A percentile compares a stretch with the other conserved stretches of the same genome.
phyloP scores from a whole-genome alignment of 352 stramenopile species.

The Phytopythium vexans region DNA sequence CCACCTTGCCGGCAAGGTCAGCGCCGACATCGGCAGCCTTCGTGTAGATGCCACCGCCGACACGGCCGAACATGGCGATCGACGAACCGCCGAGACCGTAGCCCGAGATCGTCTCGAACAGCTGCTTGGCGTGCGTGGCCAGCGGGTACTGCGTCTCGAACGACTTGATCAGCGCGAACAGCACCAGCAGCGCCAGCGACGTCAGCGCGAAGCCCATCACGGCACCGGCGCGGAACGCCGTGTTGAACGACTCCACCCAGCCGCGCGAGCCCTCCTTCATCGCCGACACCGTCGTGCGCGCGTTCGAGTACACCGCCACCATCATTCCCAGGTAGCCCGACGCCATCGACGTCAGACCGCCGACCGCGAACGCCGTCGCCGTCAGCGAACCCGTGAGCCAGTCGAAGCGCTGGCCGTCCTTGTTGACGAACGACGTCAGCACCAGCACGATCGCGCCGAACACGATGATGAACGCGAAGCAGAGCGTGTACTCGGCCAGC shows the following conservation, averaged over 20 bases:
- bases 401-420: conserved; percentile 77
- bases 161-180: conserved; percentile 95
- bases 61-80: conserved; percentile 99
- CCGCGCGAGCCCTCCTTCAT: conserved; percentile 92
- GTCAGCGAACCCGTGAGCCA: conserved; percentile 93
- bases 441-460: conserved; percentile 88
- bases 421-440: conserved; percentile 90
- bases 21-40: conserved; percentile 99
- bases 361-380: conserved; percentile 96
- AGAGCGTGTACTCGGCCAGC: conserved; percentile 97
- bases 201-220: conserved; percentile 99
- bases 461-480: conserved; percentile 94
- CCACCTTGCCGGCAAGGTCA: conserved; percentile 99
- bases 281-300: conserved; percentile 96
- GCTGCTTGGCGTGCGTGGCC: conserved; percentile 75
- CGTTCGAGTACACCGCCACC: conserved; percentile 98
- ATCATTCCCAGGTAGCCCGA: conserved; percentile 99
- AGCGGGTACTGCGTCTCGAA: conserved; percentile 93
- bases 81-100: conserved; percentile 98
- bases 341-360: conserved; percentile 96
- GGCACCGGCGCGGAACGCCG: conserved; percentile 95
- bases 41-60: conserved; percentile 99
- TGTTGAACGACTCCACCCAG: conserved; percentile 98
- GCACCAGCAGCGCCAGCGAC: conserved; percentile 95
- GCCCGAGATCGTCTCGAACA: conserved; percentile 97